Evolutionary conservation across 1,284 basidiomycete genomes (phyloP), one percentile per base, ranked within the genome.

Genomic region (Puccinia polysora): DNA sequence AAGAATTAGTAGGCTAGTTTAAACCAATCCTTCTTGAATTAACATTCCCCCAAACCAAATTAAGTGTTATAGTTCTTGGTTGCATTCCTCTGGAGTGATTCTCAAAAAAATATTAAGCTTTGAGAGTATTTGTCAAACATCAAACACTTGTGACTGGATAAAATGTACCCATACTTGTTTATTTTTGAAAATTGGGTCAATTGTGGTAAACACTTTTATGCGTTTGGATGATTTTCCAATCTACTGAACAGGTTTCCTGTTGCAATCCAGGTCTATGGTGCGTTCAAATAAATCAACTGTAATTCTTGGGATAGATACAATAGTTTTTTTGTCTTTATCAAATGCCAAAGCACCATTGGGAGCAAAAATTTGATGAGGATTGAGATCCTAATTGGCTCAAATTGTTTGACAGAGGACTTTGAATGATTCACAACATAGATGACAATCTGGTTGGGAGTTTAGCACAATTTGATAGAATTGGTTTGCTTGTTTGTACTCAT

Each of bases 41-140:
- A 97, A 78, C 91, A 94, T 60, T 89, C 89, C 68, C 94, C 93
- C 76, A 97, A 83, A n/a, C 94, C 94, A 81, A 96, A 97, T 92
- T 93, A 97, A 68, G 94, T 93, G 82, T 93, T 94, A 81, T 96
- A 97, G 81, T 94, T 91, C 80, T 90, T 86, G 77, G 85, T 82
- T 38, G 49, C 25, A 83, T 96, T 91, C 69, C 87, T 87, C 80
- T 89, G 85, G 79, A 97, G 84, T 49, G 93, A 92, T 65, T 86
- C 87, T 79, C 94, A 86, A 81, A 93, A 97, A 82, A 90, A 93
- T 71, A 84, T 86, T 76, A 92, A 86, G 34, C 92, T 91, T 80
- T 88, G 87, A 77, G 92, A 89, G 75, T 89, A 84, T 82, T 97
- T 91, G 77, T 96, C 92, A 81, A 95, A 89, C 74, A 81, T 81